Percentiles rank a stretch among this genome's conserved stretches.
These are phyloP conservation scores for Penicillium robsamsonii DNA, from an alignment of 495 filamentous ascomycete species.

Conservation along the genomic window DNA sequence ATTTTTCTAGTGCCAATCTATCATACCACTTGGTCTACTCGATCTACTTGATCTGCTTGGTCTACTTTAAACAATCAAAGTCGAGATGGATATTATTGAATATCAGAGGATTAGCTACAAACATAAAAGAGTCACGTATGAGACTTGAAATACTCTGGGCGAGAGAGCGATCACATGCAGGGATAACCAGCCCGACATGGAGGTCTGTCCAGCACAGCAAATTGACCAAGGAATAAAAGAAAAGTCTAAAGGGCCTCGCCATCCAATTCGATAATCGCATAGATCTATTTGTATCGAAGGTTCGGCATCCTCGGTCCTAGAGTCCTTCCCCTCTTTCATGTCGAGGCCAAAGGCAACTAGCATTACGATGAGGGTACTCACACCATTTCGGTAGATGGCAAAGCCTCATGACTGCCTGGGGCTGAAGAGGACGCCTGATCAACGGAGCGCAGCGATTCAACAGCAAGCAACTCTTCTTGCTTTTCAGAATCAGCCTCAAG, in stretches of 20 bases:
- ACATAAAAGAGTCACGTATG: constrained; percentile 2
- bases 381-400: constrained; percentile 4
- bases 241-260: not conserved
- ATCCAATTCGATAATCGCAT: not conserved
- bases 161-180: constrained; percentile 5
- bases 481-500: not conserved
- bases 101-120: not conserved
- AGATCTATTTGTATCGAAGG: not conserved
- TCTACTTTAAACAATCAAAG: not conserved
- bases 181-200: constrained; percentile 4
- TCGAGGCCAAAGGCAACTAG: not conserved
- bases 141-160: not conserved
- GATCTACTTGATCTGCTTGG: constrained; percentile 5
- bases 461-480: constrained; percentile 10
- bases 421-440: constrained; percentile 13
- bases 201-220: not conserved
- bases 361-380: constrained; percentile 12
- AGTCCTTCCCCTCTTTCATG: not conserved
- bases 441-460: constrained; percentile 8
- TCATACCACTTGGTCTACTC: not conserved
- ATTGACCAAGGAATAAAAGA: not conserved
- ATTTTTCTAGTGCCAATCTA: not conserved
- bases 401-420: constrained; percentile 4
- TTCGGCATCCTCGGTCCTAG: not conserved
- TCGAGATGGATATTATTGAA: not conserved